phyloP scores from a whole-genome alignment of 768 basidiomycete species.

The Dacryopinax spathularia region DNA sequence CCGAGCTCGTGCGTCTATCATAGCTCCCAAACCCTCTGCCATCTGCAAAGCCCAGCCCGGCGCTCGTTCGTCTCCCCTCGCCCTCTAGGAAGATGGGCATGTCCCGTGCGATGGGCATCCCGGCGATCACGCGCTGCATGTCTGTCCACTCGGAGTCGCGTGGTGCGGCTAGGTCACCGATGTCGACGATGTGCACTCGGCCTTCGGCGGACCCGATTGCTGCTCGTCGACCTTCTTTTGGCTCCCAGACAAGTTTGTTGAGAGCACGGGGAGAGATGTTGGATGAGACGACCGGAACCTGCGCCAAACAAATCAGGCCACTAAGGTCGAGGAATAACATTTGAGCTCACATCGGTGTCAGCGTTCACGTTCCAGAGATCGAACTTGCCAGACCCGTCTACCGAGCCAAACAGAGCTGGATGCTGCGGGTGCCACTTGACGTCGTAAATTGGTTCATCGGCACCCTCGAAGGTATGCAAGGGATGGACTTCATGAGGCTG shows the following conservation, averaged over 20 bases:
- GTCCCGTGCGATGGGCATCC: constrained; percentile 27
- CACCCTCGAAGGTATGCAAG: constrained; percentile 89
- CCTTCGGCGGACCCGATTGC: constrained; percentile 90
- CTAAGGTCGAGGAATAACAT: not conserved
- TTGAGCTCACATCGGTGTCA: constrained; percentile 75
- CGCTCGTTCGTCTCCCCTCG: not conserved
- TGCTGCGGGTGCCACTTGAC: constrained; percentile 96
- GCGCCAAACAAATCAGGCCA: constrained; percentile 1
- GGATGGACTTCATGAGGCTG: constrained; percentile 44
- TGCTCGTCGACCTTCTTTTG: constrained; percentile 77
- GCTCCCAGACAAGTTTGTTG: constrained; percentile 93
- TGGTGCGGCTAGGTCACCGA: constrained; percentile 79
- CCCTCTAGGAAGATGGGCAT: not conserved
- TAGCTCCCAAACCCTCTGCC: not conserved
- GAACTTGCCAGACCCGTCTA: constrained; percentile 90
- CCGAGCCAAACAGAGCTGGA: constrained; percentile 84
- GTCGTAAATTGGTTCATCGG: constrained; percentile 97
- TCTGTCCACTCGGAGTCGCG: constrained; percentile 89
- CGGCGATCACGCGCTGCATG: constrained; percentile 71
- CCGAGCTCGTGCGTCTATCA: not conserved
- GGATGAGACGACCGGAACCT: constrained; percentile 90
- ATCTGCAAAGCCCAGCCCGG: not conserved
- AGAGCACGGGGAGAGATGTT: constrained; percentile 67
- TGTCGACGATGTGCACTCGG: constrained; percentile 82
- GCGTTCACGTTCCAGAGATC: constrained; percentile 94